These are phyloP conservation scores for Pelargonium fulgidum DNA, from an alignment of 441 rosid genomes.

Conservation along the genomic window DNA sequence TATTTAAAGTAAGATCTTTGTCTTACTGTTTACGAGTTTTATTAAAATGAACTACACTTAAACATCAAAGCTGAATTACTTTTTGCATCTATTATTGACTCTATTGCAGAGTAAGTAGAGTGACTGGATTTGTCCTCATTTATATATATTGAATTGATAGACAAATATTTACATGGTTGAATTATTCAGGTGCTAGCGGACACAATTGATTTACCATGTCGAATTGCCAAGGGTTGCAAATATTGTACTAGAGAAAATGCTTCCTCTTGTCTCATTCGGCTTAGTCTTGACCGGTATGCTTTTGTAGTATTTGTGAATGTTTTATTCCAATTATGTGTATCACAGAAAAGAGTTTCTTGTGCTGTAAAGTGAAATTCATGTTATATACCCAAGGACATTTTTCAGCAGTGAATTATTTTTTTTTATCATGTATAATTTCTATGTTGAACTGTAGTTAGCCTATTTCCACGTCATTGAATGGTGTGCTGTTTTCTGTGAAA, in stretches of 20 bases:
- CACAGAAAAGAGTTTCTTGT: too few relatives aligned
- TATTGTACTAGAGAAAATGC: constrained; percentile 82
- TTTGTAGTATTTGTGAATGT: constrained; percentile 17
- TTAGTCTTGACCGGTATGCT: constrained; percentile 79
- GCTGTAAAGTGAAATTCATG: too few relatives aligned
- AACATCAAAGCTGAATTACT: constrained; percentile 1
- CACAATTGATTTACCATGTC: constrained; percentile 86
- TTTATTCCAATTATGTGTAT: neutral
- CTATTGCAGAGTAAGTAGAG: neutral
- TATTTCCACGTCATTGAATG: too few relatives aligned
- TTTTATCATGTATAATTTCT: too few relatives aligned
- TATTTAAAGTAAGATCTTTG: constrained; percentile 72
- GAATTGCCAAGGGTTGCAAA: constrained; percentile 93
- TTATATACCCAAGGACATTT: too few relatives aligned
- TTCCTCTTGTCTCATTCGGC: constrained; percentile 91
- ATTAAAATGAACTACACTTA: neutral
- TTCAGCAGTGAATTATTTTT: too few relatives aligned
- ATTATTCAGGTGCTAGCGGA: constrained; percentile 79
- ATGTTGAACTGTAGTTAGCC: too few relatives aligned
- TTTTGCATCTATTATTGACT: neutral
- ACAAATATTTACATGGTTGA: constrained; percentile 17
- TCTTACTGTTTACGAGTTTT: constrained; percentile 15
- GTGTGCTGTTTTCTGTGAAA: too few relatives aligned
- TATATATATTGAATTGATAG: constrained; percentile 6
- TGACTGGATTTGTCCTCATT: constrained; percentile 9